Evolutionary conservation across 805 yeast genomes (phyloP).

Genomic region (Cyberlindnera bimundalis): DNA sequence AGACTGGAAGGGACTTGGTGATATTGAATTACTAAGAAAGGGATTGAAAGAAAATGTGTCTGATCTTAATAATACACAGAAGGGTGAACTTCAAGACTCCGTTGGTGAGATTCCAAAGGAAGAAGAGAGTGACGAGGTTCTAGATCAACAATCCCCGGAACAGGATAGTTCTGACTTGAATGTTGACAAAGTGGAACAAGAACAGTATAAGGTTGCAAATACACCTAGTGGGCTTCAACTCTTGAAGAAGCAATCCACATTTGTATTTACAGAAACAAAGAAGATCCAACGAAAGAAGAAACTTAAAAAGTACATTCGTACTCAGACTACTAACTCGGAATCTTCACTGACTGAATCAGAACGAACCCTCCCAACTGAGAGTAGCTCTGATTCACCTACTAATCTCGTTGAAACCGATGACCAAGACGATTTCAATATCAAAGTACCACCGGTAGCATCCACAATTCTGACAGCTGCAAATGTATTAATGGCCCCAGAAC

Average conservation of each 20-base stretch:
- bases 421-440: conserved; percentile 25
- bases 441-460: conserved; percentile 68
- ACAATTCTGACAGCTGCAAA: conserved; percentile 76
- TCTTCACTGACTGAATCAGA: neutral
- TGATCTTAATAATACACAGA: neutral
- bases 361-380: neutral
- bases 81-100: conserved; percentile 25
- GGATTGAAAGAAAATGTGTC: conserved; percentile 14
- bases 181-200: neutral
- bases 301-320: conserved; percentile 20
- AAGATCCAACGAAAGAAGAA: conserved; percentile 14
- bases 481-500: conserved; percentile 76
- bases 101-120: conserved; percentile 17
- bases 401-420: conserved; percentile 12
- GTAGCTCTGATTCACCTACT: neutral
- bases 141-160: no score
- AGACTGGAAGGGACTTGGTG: conserved; percentile 75
- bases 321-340: conserved; percentile 20
- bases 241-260: conserved; percentile 6
- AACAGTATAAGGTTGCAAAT: neutral
- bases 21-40: conserved; percentile 36
- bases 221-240: neutral
- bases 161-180: no score
- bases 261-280: conserved; percentile 4
- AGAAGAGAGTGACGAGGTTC: conserved; percentile 1